Conservation (phyloP, 331 rosid genomes). For the Quercus tomentella region DNA sequence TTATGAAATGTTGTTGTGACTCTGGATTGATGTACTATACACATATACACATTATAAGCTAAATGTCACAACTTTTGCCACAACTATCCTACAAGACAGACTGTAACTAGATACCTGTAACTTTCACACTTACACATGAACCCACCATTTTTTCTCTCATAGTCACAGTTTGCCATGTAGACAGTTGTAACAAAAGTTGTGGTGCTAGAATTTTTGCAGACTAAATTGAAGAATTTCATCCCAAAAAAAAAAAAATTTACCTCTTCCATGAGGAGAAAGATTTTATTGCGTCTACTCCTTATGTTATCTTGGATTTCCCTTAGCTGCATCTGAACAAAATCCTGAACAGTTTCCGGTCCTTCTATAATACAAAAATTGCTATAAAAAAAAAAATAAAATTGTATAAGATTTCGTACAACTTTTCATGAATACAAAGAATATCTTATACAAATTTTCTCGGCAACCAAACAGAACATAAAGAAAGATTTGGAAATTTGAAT, state of each 20-base stretch:
- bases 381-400: neutral
- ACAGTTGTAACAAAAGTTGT: too few relatives aligned
- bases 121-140: too few relatives aligned
- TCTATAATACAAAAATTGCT: slow-evolving; percentile 93
- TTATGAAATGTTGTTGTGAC: too few relatives aligned
- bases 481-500: neutral
- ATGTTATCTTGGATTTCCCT: slow-evolving; percentile 89
- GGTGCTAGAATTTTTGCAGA: too few relatives aligned
- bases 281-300: slow-evolving; percentile 79
- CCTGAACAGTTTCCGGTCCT: slow-evolving; percentile 96
- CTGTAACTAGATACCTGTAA: too few relatives aligned
- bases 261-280: slow-evolving; percentile 99
- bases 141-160: accelerated
- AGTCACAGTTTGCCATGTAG: too few relatives aligned
- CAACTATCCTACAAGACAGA: too few relatives aligned
- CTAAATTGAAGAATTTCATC: too few relatives aligned
- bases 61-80: too few relatives aligned
- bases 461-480: neutral
- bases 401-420: neutral
- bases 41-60: too few relatives aligned
- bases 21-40: too few relatives aligned
- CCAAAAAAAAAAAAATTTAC: slow-evolving; percentile 13
- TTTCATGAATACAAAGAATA: neutral
- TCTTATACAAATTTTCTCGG: neutral
- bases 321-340: slow-evolving; percentile 83